Base-by-base conservation (phyloP, 345 rosid genomes). In the Dovyalis caffra region DNA sequence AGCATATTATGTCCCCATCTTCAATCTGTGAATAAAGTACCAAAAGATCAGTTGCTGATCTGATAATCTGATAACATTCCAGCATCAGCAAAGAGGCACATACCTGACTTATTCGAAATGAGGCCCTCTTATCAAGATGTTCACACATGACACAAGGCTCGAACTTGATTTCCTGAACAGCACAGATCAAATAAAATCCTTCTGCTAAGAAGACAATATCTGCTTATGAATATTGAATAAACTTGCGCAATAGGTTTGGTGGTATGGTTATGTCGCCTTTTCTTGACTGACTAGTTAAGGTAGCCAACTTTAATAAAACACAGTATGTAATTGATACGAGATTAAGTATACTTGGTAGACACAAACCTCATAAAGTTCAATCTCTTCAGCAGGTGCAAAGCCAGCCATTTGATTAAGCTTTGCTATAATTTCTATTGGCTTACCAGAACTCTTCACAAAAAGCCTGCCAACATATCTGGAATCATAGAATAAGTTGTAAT, bases 1-100 rank as follows among this genome's bases (percentile, higher is more conserved):
- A 95, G 87, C 98, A 95, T 66, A 95, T 89, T 70, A 95, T 90
- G 75, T 95, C 99, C 66, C 99, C 98, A 84, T 95, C 99, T 88
- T 93, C 98, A 78, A 93, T 84, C 96, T 90, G 87, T 75, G 82
- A 51, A 58, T 8, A 60, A 80, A 67, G 26, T 10, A 64, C 62
- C 25, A 21, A 71, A 23, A 51, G 28, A 33, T 43, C 29, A 62
- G 33, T 28, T 68, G 34, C 15, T 25, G 26, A 76, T 20, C 2
- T 60, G 69, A 32, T 1, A 58, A 43, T 68, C 58, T 33, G 43
- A 51, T 29, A 58, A 35, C 65, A 53, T 64, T 16, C 51, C 47
- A 32, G 25, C 2, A 15, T 32, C 32, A 23, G 68, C 8, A 76
- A 29, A 12, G 26, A 58, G 26, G 23, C 8, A 66, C 49, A 65